phyloP scores from a whole-genome alignment of 148 eudicot genomes.

The Amaranthus palmeri region DNA sequence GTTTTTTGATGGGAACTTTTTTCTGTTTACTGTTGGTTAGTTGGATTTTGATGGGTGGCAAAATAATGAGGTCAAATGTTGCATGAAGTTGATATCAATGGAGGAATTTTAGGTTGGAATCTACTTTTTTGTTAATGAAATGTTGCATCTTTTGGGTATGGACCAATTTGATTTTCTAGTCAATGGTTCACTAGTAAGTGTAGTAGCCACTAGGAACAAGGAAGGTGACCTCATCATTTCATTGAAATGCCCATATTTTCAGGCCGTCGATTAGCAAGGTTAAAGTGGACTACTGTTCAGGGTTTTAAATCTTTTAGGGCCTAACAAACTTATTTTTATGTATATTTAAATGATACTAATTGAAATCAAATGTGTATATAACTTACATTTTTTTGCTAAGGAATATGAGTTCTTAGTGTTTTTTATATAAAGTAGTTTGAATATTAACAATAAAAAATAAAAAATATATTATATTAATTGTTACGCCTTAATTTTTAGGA shows the following conservation, averaged over 20 bases:
- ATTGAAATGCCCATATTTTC: neutral
- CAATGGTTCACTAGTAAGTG: slow-evolving; percentile 3
- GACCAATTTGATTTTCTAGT: neutral
- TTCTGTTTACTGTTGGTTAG: slow-evolving; percentile 1
- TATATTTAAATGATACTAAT: too few species aligned
- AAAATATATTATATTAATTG: too few species aligned
- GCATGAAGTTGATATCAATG: neutral
- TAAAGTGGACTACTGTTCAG: too few species aligned
- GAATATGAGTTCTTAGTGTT: too few species aligned
- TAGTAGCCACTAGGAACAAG: neutral
- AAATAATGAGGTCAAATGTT: slow-evolving; percentile 3
- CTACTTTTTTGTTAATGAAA: neutral
- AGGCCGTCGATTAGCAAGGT: neutral
- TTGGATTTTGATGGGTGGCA: neutral
- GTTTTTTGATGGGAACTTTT: slow-evolving; percentile 7
- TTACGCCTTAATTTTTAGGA: too few species aligned
- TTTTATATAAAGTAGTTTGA: too few species aligned
- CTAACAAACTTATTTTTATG: too few species aligned
- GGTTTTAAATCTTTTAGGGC: too few species aligned
- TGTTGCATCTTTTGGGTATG: neutral
- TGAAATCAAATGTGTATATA: too few species aligned
- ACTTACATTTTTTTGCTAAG: too few species aligned
- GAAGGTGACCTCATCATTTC: neutral
- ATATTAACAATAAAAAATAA: too few species aligned
- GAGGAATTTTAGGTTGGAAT: neutral